Base-by-base conservation (phyloP, 257 asterid species). In the Hygrophila difformis region DNA sequence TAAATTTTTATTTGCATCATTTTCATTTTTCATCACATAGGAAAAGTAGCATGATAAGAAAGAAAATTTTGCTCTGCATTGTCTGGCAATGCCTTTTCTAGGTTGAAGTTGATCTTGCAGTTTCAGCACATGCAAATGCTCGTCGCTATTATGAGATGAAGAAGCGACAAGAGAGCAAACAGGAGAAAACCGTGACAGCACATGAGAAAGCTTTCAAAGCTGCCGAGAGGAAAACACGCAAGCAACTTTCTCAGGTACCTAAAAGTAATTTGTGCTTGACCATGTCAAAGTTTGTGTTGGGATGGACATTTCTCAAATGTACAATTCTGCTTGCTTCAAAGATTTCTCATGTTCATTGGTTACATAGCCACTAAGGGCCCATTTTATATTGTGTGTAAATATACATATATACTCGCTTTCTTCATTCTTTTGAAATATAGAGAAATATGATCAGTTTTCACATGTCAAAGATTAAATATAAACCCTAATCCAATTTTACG, bases 91-190 rank as follows among this genome's bases (percentile, higher is more conserved):
- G 53, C 49, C 45, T 18, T 71, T 51, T 54, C 43, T 63, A 91
- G 98, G 98, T 91, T 47, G 96, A 85, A 69, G 86, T 91, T 73
- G 98, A 91, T 67, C 82, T 91, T 62, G 83, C 93, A 22, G 93
- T 86, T 56, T 77, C 98, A 6, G 98, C 98, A 18, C 98, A 91
- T 78, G 98, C 98, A n/a, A 91, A 91, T 82, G 96, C 98, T 62
- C 89, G 98, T 44, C 77, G 84, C 39, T 91, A 88, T 78, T 91
- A 82, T 68, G 98, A 76, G 55, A 72, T 72, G 93, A 91, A 91
- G 81, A 91, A 86, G 75, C 85, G 36, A 69, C 96, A 82, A 72
- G 96, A 91, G 69, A 86, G 63, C 73, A 91, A 91, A 68, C 98
- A 91, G 79, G 98, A 74, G 61, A 91, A 91, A 71, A 91, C 98